Conservation (phyloP, 257 asterid genomes). For the Nicotiana benthamiana region DNA sequence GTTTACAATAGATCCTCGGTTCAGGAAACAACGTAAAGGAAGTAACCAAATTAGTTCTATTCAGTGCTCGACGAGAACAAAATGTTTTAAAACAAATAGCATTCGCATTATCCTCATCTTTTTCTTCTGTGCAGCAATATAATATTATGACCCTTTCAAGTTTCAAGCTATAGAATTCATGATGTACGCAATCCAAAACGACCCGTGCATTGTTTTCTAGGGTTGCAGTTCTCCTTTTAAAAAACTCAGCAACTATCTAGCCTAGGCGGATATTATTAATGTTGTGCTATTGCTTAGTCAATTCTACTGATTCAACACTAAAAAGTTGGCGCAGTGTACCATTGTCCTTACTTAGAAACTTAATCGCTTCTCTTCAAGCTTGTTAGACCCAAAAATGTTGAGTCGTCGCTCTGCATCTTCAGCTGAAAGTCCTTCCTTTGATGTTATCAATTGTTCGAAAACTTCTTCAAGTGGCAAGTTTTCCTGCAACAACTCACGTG, state of each 20-base stretch:
- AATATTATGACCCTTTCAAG: too few species aligned
- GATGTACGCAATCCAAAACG: too few species aligned
- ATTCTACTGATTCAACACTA: background rate
- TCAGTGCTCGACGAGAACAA: background rate
- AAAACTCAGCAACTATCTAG: too few species aligned
- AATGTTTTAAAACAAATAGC: background rate
- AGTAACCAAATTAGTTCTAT: too few species aligned
- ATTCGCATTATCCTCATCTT: background rate
- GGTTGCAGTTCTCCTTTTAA: too few species aligned
- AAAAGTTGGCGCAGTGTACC: background rate
- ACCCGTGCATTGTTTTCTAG: too few species aligned
- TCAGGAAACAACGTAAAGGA: too few species aligned
- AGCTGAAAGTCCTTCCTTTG: slow-evolving; percentile 22
- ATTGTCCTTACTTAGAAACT: background rate
- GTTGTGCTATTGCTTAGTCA: too few species aligned
- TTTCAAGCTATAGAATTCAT: too few species aligned
- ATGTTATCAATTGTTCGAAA: slow-evolving; percentile 19
- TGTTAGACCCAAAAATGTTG: slow-evolving; percentile 19
- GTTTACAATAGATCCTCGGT: too few species aligned
- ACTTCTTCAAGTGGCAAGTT: slow-evolving; percentile 18
- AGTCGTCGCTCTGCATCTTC: slow-evolving; percentile 22
- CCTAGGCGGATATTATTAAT: too few species aligned
- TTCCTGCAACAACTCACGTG: slow-evolving; percentile 10
- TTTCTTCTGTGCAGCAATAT: background rate
- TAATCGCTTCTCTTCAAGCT: slow-evolving; percentile 26